Conservation (phyloP, 345 rosid genomes). For the Mercurialis annua region DNA sequence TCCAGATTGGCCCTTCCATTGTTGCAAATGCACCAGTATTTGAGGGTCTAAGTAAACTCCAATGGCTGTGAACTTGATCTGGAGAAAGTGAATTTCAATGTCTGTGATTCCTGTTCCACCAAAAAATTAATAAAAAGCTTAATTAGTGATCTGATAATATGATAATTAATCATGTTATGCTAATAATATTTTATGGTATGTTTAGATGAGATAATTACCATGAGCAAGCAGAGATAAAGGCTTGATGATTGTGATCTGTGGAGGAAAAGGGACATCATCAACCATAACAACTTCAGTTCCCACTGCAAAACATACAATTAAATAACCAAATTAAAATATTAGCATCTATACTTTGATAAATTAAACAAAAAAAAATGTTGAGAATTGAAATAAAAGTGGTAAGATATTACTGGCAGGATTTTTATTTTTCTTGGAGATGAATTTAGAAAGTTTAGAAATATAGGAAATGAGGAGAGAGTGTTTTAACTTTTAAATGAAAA, state of each 20-base stretch:
- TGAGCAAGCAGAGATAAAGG: slow-evolving; percentile 64
- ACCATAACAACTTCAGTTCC: slow-evolving; percentile 63
- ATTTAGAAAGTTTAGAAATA: not conserved
- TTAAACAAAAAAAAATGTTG: not conserved
- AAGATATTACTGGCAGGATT: not conserved
- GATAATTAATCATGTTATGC: too few relatives aligned
- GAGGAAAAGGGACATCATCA: slow-evolving; percentile 69
- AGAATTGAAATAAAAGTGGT: not conserved
- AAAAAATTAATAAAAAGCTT: not conserved
- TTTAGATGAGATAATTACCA: slow-evolving; percentile 33
- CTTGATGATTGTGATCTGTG: slow-evolving; percentile 51
- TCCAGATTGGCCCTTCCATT: slow-evolving; percentile 80
- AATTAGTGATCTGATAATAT: not conserved
- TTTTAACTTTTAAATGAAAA: not conserved
- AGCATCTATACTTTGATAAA: not conserved
- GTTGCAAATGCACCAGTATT: slow-evolving; percentile 43
- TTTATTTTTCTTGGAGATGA: not conserved
- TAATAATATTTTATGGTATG: too few relatives aligned
- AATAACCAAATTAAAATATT: not conserved
- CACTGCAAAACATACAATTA: slow-evolving; percentile 50
- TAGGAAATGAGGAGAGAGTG: not conserved
- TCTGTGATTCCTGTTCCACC: slow-evolving; percentile 68
- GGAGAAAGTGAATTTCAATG: slow-evolving; percentile 88
- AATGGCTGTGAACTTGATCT: slow-evolving; percentile 88
- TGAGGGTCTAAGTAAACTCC: slow-evolving; percentile 85